Conservation (phyloP, 495 filamentous ascomycete genomes). For the Hypoxylon lenormandii region DNA sequence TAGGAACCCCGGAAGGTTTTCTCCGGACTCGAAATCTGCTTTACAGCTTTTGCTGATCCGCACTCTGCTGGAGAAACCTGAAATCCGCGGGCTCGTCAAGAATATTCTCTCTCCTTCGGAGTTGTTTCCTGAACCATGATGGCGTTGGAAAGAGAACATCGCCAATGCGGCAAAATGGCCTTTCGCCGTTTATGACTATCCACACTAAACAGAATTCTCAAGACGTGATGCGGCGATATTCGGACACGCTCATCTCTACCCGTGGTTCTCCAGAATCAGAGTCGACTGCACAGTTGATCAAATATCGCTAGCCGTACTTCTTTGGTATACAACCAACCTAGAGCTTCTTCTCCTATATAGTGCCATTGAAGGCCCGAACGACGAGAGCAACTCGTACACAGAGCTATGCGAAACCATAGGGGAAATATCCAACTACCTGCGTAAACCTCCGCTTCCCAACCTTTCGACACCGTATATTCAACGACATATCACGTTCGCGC, state of each 20-base stretch:
- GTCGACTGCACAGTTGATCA: neutral
- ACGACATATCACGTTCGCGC: neutral
- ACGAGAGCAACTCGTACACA: neutral
- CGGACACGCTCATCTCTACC: neutral
- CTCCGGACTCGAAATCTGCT: constrained; percentile 8
- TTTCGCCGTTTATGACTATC: constrained; percentile 3
- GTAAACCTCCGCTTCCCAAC: neutral
- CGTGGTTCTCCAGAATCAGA: no score
- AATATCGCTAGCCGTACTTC: constrained; percentile 12
- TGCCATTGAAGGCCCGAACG: neutral
- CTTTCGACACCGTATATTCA: constrained; percentile 18
- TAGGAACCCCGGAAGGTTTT: neutral
- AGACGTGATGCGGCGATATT: constrained; percentile 6
- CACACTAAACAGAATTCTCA: constrained; percentile 6
- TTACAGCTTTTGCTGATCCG: constrained; percentile 31
- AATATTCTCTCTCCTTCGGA: constrained; percentile 17
- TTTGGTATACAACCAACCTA: constrained; percentile 16
- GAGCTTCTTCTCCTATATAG: constrained; percentile 9
- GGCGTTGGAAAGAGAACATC: neutral
- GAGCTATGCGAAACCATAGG: neutral
- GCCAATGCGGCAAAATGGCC: neutral
- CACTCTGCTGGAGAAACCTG: constrained; percentile 8
- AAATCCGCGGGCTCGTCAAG: constrained; percentile 9
- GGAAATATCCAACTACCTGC: neutral
- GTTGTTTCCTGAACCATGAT: neutral